Base-by-base conservation (phyloP, 1,284 basidiomycete species). In the Rhodotorula sp. region DNA sequence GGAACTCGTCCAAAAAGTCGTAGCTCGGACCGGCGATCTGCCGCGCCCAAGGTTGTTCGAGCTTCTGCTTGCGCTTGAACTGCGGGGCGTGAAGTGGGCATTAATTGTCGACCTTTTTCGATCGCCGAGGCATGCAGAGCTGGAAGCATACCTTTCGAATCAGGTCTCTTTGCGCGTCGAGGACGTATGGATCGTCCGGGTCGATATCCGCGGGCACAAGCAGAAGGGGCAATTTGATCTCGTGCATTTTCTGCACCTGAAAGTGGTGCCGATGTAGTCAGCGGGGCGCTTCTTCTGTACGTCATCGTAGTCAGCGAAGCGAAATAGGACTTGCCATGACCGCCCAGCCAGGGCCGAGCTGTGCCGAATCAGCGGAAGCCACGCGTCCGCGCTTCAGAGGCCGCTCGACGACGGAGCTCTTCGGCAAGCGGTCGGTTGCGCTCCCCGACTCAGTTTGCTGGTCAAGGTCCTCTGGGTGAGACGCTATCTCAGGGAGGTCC, bases 1-100 rank as follows among this genome's bases (percentile, higher is more conserved):
- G 14, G 54, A 66, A 66, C 49, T 72, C 70, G 46, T 53, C 61
- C n/a, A 18, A 12, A 49, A 53, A 22, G 49, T 72, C 59, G 67
- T 44, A 71, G 4, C 58, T 62, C 4, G 70, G 70, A 7, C 70
- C 70, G 15, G 58, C 53, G 55, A 72, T 64, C 30, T 64, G 62
- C 5, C 70, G 63, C 4, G 45, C 10, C 46, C 58, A 60, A 12
- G 64, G 42, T 10, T 24, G 64, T 18, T 45, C 18, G 54, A 37
- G 18, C 51, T 8, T 26, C 48, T 67, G 56, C 8, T 17, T 4
- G 7, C 12, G 42, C 33, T 62, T 64, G 59, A 67, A 71, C 69
- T 71, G 62, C 3, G 46, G 37, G 37, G 6, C 37, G 12, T 37
- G 37, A 37, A 10, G 1, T 37, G 8, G 37, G 37, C 37, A 37